Conservation (phyloP, 2,329 filamentous ascomycete species). For the Lachnellula cervina region DNA sequence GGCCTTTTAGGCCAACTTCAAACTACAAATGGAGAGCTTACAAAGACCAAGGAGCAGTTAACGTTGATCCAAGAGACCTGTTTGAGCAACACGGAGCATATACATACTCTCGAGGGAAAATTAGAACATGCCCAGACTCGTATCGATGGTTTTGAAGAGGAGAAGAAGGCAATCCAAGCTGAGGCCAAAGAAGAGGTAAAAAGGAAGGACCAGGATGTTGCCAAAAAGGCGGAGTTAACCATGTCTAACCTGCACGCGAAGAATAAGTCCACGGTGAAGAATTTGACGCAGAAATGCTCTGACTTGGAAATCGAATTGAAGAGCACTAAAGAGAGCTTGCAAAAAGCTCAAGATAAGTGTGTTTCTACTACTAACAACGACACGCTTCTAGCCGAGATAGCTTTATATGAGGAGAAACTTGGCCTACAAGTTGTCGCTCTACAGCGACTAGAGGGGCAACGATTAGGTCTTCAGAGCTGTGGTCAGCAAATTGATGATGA, state of each 20-base stretch:
- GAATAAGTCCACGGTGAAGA: conserved; percentile 14
- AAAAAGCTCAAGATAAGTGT: conserved; percentile 2
- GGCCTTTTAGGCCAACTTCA: conserved; percentile 27
- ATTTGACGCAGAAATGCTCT: conserved; percentile 9
- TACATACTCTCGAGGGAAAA: conserved; percentile 10
- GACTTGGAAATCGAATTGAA: conserved; percentile 9
- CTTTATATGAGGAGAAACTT: conserved; percentile 10
- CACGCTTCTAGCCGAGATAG: conserved; percentile 6
- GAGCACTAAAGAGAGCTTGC: conserved; percentile 2
- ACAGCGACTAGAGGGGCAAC: conserved; percentile 6
- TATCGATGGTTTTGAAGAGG: conserved; percentile 25
- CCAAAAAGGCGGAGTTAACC: conserved; percentile 12
- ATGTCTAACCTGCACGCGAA: conserved; percentile 13
- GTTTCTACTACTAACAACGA: neutral
- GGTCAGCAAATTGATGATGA: neutral
- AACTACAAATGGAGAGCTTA: conserved; percentile 32
- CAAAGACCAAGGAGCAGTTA: conserved; percentile 13
- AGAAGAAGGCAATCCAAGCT: conserved; percentile 21
- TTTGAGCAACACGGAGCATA: conserved; percentile 8
- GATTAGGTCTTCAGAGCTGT: neutral
- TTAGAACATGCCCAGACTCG: conserved; percentile 13
- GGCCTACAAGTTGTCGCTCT: conserved; percentile 6
- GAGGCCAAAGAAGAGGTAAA: conserved; percentile 27
- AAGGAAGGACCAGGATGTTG: conserved; percentile 13
- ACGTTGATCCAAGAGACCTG: conserved; percentile 5